A percentile compares a stretch with the other conserved stretches of the same genome.
Conservation (phyloP, 2,329 filamentous ascomycete genomes). For the Fusarium incarnatum region DNA sequence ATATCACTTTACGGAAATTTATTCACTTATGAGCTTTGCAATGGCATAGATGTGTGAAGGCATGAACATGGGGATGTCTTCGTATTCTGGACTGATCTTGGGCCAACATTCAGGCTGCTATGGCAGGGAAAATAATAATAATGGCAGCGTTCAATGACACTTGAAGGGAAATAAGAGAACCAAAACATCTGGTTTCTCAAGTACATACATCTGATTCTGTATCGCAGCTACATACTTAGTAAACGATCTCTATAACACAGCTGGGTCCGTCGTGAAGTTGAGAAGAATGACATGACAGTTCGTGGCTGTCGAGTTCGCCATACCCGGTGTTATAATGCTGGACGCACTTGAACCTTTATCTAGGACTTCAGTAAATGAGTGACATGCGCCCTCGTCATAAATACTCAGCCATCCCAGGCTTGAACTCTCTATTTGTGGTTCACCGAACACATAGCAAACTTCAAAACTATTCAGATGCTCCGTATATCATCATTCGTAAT, state of each 20-base stretch:
- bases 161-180: not conserved
- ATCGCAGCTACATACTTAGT: not conserved
- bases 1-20: fast-evolving
- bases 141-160: not conserved
- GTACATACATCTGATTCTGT: not conserved
- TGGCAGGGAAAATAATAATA: not conserved
- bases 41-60: not conserved
- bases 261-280: too few species aligned
- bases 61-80: not conserved
- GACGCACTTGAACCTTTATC: not conserved
- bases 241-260: not conserved
- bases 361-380: not conserved
- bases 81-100: not conserved
- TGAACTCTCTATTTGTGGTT: not conserved
- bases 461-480: constrained; percentile 4
- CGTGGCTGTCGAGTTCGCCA: not conserved
- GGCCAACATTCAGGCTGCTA: fast-evolving
- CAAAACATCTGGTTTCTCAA: fast-evolving
- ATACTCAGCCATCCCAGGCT: not conserved
- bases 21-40: fast-evolving
- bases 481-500: constrained; percentile 9
- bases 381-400: not conserved
- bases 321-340: not conserved
- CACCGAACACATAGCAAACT: constrained; percentile 1
- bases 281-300: too few species aligned